Evolutionary conservation across 495 filamentous ascomycete genomes (phyloP).

Genomic region (Aspergillus carlsbadensis): DNA sequence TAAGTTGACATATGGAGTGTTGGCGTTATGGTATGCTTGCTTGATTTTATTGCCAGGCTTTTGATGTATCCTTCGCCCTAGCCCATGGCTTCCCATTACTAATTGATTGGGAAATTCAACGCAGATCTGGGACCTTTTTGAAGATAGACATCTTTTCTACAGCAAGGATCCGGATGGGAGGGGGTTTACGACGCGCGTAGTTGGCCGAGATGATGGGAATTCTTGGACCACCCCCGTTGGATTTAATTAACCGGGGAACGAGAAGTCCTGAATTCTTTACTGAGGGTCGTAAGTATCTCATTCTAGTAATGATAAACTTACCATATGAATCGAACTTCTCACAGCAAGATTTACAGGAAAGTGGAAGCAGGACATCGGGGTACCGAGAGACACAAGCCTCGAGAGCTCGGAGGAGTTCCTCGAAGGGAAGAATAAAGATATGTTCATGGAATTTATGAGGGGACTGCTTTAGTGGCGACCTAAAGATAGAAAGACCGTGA

Average conservation of each 20-base stretch:
- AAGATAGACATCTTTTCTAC: constrained; percentile 41
- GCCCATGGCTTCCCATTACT: constrained; percentile 11
- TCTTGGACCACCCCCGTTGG: constrained; percentile 37
- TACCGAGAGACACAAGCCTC: constrained; percentile 25
- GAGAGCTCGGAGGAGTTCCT: constrained; percentile 34
- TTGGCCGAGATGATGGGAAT: constrained; percentile 45
- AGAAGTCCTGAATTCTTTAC: constrained; percentile 36
- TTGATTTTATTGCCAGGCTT: constrained; percentile 4
- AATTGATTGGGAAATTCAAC: neutral
- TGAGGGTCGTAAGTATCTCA: constrained; percentile 29
- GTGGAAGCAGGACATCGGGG: constrained; percentile 31
- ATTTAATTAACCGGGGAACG: constrained; percentile 36
- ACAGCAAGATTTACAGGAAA: constrained; percentile 25
- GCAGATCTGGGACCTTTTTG: constrained; percentile 16
- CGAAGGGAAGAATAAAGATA: constrained; percentile 33
- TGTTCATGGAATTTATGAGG: constrained; percentile 42
- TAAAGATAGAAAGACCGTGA: too few species aligned
- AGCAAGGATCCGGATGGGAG: constrained; percentile 40
- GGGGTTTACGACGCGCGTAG: constrained; percentile 41
- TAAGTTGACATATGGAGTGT: constrained; percentile 51
- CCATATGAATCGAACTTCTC: neutral
- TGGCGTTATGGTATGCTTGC: constrained; percentile 44
- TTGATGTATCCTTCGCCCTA: too few species aligned
- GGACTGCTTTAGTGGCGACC: constrained; percentile 53
- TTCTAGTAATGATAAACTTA: neutral